Percentiles rank a stretch among this genome's conserved stretches.
Evolutionary conservation across 768 basidiomycete genomes (phyloP).

Genomic region (Phlegmacium glaucopus): DNA sequence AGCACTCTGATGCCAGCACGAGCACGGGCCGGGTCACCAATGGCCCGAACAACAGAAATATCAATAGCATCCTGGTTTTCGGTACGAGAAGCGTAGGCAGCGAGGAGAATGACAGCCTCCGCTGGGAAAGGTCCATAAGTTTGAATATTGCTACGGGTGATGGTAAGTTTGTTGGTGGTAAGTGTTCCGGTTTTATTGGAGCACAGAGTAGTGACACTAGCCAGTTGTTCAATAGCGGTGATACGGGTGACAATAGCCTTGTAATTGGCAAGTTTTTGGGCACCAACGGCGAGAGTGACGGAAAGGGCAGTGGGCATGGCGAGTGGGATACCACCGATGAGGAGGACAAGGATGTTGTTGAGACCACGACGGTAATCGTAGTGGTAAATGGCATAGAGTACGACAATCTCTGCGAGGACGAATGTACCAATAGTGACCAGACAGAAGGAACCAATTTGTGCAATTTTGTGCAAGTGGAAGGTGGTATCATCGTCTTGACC

Average conservation of each 20-base stretch:
- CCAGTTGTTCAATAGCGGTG: conserved; percentile 97
- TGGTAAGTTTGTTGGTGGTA: conserved; percentile 99
- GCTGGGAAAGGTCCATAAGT: conserved; percentile 87
- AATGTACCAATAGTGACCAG: conserved; percentile 95
- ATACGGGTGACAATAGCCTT: conserved; percentile 99
- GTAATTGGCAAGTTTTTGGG: conserved; percentile 98
- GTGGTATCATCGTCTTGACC: conserved; percentile 97
- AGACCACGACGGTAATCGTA: conserved; percentile 93
- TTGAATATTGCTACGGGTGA: conserved; percentile 87
- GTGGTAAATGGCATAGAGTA: conserved; percentile 88
- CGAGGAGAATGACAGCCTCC: conserved; percentile 89
- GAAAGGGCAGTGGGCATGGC: conserved; percentile 99
- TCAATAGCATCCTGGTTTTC: conserved; percentile 99
- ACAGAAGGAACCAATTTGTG: conserved; percentile 98
- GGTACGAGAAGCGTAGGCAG: conserved; percentile 94
- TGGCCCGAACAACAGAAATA: conserved; percentile 74
- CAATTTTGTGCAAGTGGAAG: conserved; percentile 98
- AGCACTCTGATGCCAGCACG: conserved; percentile 93
- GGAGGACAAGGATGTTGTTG: conserved; percentile 95
- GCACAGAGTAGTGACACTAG: conserved; percentile 97
- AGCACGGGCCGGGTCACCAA: conserved; percentile 69
- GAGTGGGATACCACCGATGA: conserved; percentile 99
- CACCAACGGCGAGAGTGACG: conserved; percentile 97
- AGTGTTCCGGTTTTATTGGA: conserved; percentile 99
- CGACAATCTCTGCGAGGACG: conserved; percentile 90